A percentile compares a stretch with the other conserved stretches of the same genome.
phyloP scores from a whole-genome alignment of 2,329 filamentous ascomycete species.

The Beauveria rudraprayagi region DNA sequence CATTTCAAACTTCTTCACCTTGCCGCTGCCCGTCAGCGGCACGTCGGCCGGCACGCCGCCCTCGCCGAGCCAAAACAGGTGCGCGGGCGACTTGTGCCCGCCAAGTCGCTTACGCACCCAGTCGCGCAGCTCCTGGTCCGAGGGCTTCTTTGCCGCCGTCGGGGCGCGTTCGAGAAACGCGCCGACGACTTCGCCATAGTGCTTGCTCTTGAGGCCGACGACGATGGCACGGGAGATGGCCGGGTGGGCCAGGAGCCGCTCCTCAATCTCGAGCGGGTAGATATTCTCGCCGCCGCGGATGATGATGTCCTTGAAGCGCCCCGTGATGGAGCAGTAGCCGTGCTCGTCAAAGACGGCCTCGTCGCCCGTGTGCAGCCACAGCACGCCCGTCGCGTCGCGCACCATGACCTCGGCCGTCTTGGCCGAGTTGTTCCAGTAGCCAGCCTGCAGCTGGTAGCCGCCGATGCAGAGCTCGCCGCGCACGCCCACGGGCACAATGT shows the following conservation, averaged over 20 bases:
- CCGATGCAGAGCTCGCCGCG: conserved; percentile 70
- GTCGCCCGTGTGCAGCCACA: conserved; percentile 63
- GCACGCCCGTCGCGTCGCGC: conserved; percentile 41
- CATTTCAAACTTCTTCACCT: conserved; percentile 61
- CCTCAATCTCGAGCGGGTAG: conserved; percentile 69
- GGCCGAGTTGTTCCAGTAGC: conserved; percentile 61
- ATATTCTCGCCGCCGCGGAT: conserved; percentile 69
- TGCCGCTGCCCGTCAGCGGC: conserved; percentile 64
- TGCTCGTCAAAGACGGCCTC: conserved; percentile 59
- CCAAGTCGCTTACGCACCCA: conserved; percentile 57
- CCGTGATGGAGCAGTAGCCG: conserved; percentile 66
- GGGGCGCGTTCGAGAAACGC: conserved; percentile 48
- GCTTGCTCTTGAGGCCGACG: conserved; percentile 59
- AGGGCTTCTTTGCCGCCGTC: conserved; percentile 30
- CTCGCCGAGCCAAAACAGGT: conserved; percentile 70
- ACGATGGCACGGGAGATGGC: conserved; percentile 57
- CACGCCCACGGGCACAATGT: conserved; percentile 57
- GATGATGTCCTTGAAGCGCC: conserved; percentile 72
- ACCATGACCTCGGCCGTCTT: conserved; percentile 60
- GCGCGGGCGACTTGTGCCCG: conserved; percentile 59
- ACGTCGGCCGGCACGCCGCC: conserved; percentile 46
- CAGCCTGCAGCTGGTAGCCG: conserved; percentile 66
- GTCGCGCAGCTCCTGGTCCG: conserved; percentile 46
- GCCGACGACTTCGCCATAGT: conserved; percentile 66
- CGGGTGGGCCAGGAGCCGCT: conserved; percentile 58